These are phyloP conservation scores for Salmacisia buchloeana DNA, from an alignment of 1,284 basidiomycete genomes.

Conservation along the genomic window DNA sequence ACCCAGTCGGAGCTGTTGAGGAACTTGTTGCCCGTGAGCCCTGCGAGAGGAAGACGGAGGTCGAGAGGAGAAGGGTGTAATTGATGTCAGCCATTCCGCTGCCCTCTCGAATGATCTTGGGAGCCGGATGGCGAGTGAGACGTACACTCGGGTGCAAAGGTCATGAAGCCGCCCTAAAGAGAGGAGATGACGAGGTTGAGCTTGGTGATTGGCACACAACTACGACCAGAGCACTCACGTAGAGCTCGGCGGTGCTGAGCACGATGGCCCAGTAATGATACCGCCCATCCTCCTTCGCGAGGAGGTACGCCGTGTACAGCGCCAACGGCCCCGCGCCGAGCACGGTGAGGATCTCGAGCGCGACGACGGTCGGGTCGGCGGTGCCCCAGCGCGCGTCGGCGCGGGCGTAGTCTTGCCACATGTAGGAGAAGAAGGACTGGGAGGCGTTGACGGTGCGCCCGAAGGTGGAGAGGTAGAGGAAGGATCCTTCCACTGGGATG, in stretches of 20 bases:
- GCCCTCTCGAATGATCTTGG: neutral
- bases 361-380: slow-evolving; percentile 33
- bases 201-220: neutral
- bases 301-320: slow-evolving; percentile 29
- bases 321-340: slow-evolving; percentile 38
- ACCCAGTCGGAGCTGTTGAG: neutral
- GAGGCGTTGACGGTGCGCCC: slow-evolving; percentile 30
- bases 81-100: neutral
- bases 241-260: slow-evolving; percentile 37
- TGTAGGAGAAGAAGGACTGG: slow-evolving; percentile 28
- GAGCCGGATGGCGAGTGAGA: neutral
- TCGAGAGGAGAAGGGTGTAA: neutral
- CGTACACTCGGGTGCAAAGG: slow-evolving; percentile 25
- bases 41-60: slow-evolving; percentile 15
- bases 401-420: slow-evolving; percentile 43
- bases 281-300: slow-evolving; percentile 19
- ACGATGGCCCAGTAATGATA: slow-evolving; percentile 42
- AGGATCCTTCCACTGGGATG: slow-evolving; percentile 34
- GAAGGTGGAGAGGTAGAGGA: slow-evolving; percentile 33
- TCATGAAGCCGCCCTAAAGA: slow-evolving; percentile 35
- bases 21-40: slow-evolving; percentile 25
- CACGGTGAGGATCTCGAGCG: slow-evolving; percentile 41
- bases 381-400: slow-evolving; percentile 40
- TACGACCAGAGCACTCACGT: slow-evolving; percentile 11
- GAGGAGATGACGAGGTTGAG: neutral